Conservation (phyloP, 1,284 basidiomycete genomes). For the Wolfiporia cocos region DNA sequence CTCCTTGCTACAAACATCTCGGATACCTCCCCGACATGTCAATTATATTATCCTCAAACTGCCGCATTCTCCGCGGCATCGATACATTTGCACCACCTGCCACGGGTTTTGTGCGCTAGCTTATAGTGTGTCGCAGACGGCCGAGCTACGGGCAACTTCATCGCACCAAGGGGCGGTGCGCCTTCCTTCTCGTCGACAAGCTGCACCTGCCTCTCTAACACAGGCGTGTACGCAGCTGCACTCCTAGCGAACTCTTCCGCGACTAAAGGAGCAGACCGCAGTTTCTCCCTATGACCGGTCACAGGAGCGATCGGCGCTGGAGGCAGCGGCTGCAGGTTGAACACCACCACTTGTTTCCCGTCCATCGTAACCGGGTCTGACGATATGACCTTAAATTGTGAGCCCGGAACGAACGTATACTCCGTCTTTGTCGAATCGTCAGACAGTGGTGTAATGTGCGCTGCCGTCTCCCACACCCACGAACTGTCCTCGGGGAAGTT, state of each 20-base stretch:
- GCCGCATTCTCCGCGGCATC: not conserved
- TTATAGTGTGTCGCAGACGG: not conserved
- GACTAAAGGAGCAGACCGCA: not conserved
- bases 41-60: not conserved
- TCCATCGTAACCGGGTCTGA: not conserved
- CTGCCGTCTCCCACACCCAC: not conserved
- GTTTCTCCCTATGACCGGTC: not conserved
- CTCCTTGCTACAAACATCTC: too few relatives aligned
- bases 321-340: conserved; percentile 1
- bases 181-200: not conserved
- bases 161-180: not conserved
- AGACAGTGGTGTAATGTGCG: conserved; percentile 1
- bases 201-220: not conserved
- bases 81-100: not conserved
- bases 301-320: not conserved
- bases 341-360: conserved; percentile 1
- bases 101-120: not conserved
- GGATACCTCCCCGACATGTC: too few relatives aligned
- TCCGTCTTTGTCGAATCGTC: conserved; percentile 1
- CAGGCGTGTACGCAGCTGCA: not conserved
- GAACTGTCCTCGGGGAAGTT: not conserved
- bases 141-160: not conserved
- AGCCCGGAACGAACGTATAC: not conserved
- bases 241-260: not conserved
- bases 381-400: not conserved